These are phyloP conservation scores for Podospora comata DNA, from an alignment of 495 filamentous ascomycete species.

Conservation along the genomic window DNA sequence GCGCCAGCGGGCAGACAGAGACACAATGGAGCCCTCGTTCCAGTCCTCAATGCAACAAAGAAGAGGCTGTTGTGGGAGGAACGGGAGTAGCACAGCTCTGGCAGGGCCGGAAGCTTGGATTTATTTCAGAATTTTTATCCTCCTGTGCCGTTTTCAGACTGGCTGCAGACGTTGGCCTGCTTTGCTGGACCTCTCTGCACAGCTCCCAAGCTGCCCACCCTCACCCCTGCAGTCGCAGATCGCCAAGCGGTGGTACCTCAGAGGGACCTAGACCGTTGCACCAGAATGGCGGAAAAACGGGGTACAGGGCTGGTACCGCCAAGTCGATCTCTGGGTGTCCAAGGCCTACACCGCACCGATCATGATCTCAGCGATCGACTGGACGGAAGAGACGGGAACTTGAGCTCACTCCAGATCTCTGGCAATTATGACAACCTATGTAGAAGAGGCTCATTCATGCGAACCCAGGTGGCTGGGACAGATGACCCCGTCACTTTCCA, in stretches of 20 bases:
- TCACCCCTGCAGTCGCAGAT: conserved; percentile 1
- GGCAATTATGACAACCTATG: neutral
- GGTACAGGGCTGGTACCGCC: conserved; percentile 3
- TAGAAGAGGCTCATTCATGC: too few species aligned
- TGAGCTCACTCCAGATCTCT: neutral
- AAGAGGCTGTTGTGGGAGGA: neutral
- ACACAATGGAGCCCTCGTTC: neutral
- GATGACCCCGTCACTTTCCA: neutral
- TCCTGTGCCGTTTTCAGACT: conserved; percentile 10
- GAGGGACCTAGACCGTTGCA: neutral
- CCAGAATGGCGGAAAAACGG: neutral
- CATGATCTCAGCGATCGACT: conserved; percentile 9
- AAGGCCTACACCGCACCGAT: neutral
- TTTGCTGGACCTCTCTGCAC: neutral
- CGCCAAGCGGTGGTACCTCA: neutral
- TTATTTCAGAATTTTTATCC: neutral
- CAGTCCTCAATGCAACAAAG: neutral
- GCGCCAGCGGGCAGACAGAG: neutral
- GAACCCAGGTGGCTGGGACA: conserved; percentile 4
- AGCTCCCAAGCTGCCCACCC: neutral
- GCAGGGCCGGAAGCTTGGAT: neutral
- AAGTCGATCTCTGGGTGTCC: neutral
- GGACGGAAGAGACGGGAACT: neutral
- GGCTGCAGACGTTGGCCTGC: neutral
- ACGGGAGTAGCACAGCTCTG: neutral